phyloP scores from a whole-genome alignment of 306 rosid genomes.

The Carpinus fangiana region DNA sequence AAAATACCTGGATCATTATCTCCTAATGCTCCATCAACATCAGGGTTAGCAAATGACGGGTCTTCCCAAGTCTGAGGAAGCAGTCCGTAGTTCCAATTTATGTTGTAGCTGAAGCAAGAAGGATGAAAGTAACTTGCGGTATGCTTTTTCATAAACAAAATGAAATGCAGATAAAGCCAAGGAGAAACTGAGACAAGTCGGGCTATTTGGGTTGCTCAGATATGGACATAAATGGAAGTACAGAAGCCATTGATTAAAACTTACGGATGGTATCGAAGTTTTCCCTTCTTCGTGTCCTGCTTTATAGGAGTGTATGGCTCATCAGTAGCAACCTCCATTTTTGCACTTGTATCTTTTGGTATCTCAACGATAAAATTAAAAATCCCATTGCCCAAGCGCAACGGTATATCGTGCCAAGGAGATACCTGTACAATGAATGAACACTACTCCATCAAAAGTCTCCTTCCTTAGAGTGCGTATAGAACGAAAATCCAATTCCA shows the following conservation, averaged over 20 bases:
- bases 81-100: conserved; percentile 91
- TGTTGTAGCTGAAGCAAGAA: conserved; percentile 59
- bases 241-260: conserved; percentile 18
- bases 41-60: conserved; percentile 76
- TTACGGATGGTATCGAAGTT: conserved; percentile 95
- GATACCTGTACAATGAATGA: conserved; percentile 56
- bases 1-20: conserved; percentile 86
- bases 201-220: too few species aligned
- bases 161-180: too few species aligned
- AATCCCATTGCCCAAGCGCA: conserved; percentile 65
- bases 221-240: too few species aligned
- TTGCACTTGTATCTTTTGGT: conserved; percentile 94
- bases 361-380: conserved; percentile 83
- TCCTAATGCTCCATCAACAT: conserved; percentile 92
- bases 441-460: not conserved
- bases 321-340: conserved; percentile 98
- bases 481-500: too few species aligned
- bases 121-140: too few species aligned
- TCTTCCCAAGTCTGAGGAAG: conserved; percentile 99
- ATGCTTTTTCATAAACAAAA: too few species aligned
- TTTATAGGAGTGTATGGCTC: conserved; percentile 88
- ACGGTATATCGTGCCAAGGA: conserved; percentile 98
- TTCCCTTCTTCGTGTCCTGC: conserved; percentile 92
- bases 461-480: too few species aligned
- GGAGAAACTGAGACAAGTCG: too few species aligned